phyloP scores from a whole-genome alignment of 2,329 filamentous ascomycete species.

The Pseudogymnoascus sp. region DNA sequence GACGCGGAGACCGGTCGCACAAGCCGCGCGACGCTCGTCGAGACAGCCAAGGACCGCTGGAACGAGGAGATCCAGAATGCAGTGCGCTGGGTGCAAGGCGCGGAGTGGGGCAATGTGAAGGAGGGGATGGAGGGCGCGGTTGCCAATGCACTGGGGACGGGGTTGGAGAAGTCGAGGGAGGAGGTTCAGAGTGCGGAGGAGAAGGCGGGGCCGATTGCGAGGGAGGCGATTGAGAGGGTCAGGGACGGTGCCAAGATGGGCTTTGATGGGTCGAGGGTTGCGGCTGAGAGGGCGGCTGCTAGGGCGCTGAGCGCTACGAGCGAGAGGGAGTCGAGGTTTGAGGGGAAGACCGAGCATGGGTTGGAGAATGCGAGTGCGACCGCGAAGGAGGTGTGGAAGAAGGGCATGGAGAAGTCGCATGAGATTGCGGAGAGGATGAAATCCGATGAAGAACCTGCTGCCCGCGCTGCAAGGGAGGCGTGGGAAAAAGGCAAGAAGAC shows the following conservation, averaged over 20 bases:
- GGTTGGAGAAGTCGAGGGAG: conserved; percentile 23
- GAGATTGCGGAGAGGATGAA: conserved; percentile 1
- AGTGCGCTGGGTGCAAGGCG: conserved; percentile 57
- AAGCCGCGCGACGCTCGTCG: conserved; percentile 48
- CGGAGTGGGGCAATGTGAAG: conserved; percentile 56
- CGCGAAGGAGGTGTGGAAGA: conserved; percentile 11
- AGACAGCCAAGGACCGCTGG: conserved; percentile 69
- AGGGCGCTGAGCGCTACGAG: conserved; percentile 19
- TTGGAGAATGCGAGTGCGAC: conserved; percentile 17
- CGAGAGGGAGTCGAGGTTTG: conserved; percentile 18
- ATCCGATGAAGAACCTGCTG: not conserved
- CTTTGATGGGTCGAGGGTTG: conserved; percentile 25
- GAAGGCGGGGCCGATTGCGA: conserved; percentile 28
- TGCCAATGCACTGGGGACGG: conserved; percentile 32
- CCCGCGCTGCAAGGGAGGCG: not conserved
- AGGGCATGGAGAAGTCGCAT: conserved; percentile 3
- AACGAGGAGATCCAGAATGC: conserved; percentile 64
- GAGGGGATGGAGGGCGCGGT: conserved; percentile 47
- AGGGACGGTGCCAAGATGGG: conserved; percentile 27
- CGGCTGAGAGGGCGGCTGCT: conserved; percentile 20
- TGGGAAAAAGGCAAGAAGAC: not conserved
- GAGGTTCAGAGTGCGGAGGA: conserved; percentile 23
- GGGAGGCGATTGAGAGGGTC: conserved; percentile 31
- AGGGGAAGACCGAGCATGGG: not conserved
- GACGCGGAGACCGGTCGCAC: conserved; percentile 43